Base-by-base conservation (phyloP, 495 filamentous ascomycete species). In the Cetradonia linearis region DNA sequence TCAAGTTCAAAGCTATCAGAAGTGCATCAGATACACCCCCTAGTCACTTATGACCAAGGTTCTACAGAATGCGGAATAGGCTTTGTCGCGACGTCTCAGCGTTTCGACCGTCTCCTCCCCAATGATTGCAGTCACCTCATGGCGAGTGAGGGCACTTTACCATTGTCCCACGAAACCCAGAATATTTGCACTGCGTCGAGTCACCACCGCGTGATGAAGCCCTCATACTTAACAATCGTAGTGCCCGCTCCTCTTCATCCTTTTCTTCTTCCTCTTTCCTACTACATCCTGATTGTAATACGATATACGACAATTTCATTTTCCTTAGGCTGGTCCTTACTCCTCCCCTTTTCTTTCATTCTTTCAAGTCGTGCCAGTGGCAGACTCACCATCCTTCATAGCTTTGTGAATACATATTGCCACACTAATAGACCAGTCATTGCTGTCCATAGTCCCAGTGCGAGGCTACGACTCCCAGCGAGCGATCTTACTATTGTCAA, bases 341-440 rank as follows among this genome's bases (percentile, higher is more conserved):
- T 18, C 13, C 9, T 55, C 25, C 42, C 8, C 31, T 36, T 48
- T 47, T 13, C 44, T 13, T 42, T 36, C 44, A 50, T 53, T 56
- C 25, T 48, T 50, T 47, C 25, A 47, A 13, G 34, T 55, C 42
- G 16, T 64, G 62, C 62, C 58, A 58, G 62, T 60, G 47, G 62
- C 62, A 64, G 62, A 64, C 62, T 46, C 28, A 58, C 58, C 52
- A 30, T 61, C 47, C 10, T 58, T 54, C 58, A 46, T 25, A 13
- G 28, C 37, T 14, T 34, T 53, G 2, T 30, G 7, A 42, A 27
- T 33, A 20, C 27, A 23, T 37, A n/a, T 25, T 50, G 28, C 54
- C 36, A 31, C 38, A 30, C 34, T 38, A 33, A 33, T 34, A 36
- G 31, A 54, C 30, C 30, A 8, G 10, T 34, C 50, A 20, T 34